These are phyloP conservation scores for Tilletia horrida DNA, from an alignment of 1,284 basidiomycete species.

Conservation along the genomic window DNA sequence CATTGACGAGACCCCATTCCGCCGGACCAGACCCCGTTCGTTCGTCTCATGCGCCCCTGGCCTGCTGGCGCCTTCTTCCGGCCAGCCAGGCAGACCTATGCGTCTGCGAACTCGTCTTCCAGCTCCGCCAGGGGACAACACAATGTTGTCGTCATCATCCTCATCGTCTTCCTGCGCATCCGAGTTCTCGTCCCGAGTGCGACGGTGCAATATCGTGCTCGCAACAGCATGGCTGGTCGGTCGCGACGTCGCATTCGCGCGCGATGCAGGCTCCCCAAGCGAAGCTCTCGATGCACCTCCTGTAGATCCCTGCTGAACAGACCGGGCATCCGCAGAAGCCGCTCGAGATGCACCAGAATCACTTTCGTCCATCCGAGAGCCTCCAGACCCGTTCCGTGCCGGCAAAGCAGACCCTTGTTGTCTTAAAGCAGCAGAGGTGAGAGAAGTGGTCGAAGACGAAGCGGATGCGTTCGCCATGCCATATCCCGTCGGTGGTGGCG, in stretches of 20 bases:
- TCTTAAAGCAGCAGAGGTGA: background rate
- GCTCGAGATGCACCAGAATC: too few relatives aligned
- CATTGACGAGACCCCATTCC: background rate
- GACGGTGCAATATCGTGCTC: background rate
- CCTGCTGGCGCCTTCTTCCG: background rate
- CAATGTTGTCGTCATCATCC: constrained; percentile 3
- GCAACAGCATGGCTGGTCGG: background rate
- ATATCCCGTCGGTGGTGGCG: background rate
- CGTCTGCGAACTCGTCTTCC: background rate
- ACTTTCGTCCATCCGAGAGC: too few relatives aligned
- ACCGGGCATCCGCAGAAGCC: background rate
- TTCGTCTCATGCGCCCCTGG: background rate
- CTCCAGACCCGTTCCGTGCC: background rate
- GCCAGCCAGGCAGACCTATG: background rate
- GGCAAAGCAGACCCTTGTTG: background rate
- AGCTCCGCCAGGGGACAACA: background rate
- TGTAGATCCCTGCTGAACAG: background rate
- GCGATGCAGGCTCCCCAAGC: background rate
- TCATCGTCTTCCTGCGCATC: background rate
- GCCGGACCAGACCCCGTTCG: background rate
- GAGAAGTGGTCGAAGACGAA: background rate
- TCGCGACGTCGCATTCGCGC: too few relatives aligned
- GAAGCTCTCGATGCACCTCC: background rate
- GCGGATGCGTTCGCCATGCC: background rate
- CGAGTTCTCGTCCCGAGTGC: background rate